Evolutionary conservation across 1,284 basidiomycete genomes (phyloP).

Genomic region (Xanthoconium separans): DNA sequence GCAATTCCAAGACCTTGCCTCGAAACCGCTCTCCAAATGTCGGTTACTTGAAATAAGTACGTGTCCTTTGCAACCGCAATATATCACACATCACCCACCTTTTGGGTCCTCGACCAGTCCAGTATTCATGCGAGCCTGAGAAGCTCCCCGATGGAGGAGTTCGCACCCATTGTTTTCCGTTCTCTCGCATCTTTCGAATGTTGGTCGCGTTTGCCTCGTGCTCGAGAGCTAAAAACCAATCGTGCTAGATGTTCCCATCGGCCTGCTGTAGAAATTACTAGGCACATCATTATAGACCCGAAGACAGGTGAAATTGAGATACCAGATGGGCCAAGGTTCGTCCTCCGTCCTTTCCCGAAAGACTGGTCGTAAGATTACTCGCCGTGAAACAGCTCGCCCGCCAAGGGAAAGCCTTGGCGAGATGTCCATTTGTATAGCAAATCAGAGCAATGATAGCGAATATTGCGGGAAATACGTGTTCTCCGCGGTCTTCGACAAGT

Average conservation of each 20-base stretch:
- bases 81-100: constrained; percentile 10
- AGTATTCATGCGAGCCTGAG: constrained; percentile 58
- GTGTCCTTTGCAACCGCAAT: constrained; percentile 1
- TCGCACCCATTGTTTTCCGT: constrained; percentile 60
- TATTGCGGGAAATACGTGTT: constrained; percentile 6
- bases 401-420: constrained; percentile 53
- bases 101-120: constrained; percentile 30
- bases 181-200: constrained; percentile 72
- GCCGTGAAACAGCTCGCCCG: constrained; percentile 38
- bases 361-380: constrained; percentile 2
- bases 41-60: constrained; percentile 59
- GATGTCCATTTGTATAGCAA: constrained; percentile 39
- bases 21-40: constrained; percentile 37
- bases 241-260: constrained; percentile 55
- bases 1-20: not conserved
- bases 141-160: constrained; percentile 29
- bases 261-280: constrained; percentile 73
- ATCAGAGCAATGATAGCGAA: constrained; percentile 12
- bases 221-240: constrained; percentile 5
- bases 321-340: constrained; percentile 46
- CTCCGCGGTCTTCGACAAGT: constrained; percentile 22
- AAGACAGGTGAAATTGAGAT: constrained; percentile 64
- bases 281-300: constrained; percentile 51
- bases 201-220: constrained; percentile 37
- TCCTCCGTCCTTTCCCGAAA: constrained; percentile 10